Conservation (phyloP, 441 rosid genomes). For the Mallotus repandus region DNA sequence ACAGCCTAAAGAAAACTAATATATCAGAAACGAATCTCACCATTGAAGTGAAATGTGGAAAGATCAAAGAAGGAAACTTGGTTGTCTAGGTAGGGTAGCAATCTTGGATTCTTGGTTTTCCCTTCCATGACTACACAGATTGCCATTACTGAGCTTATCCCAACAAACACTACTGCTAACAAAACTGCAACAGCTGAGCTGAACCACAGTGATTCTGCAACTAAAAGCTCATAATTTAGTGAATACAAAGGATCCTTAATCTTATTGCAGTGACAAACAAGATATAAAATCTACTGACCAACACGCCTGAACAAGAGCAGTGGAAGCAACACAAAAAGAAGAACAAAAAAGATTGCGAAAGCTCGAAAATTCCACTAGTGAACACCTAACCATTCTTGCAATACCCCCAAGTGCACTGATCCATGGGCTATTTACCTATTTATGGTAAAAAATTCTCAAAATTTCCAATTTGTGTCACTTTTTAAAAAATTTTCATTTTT, state of each 20-base stretch:
- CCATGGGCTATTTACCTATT: too few relatives aligned
- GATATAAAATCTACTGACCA: conserved; percentile 33
- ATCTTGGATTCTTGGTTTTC: conserved; percentile 54
- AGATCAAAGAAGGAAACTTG: conserved; percentile 58
- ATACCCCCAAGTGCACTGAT: too few relatives aligned
- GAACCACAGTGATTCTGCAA: neutral
- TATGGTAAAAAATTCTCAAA: too few relatives aligned
- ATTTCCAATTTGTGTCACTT: too few relatives aligned
- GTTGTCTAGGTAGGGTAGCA: conserved; percentile 51
- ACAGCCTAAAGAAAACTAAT: neutral
- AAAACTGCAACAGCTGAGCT: conserved; percentile 41
- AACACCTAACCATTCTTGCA: too few relatives aligned
- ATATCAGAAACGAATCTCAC: conserved; percentile 28
- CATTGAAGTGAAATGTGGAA: conserved; percentile 88
- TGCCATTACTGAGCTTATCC: conserved; percentile 66
- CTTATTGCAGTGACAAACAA: too few relatives aligned
- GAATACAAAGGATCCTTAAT: too few relatives aligned
- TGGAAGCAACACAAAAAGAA: conserved; percentile 57
- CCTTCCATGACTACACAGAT: conserved; percentile 58
- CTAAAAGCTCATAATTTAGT: too few relatives aligned
- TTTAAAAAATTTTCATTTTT: too few relatives aligned
- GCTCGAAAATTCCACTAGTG: too few relatives aligned
- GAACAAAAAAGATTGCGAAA: conserved; percentile 42
- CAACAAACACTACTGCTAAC: conserved; percentile 74
- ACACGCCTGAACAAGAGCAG: conserved; percentile 51